Conservation (phyloP, 768 basidiomycete species). For the Pisolithus tinctorius region DNA sequence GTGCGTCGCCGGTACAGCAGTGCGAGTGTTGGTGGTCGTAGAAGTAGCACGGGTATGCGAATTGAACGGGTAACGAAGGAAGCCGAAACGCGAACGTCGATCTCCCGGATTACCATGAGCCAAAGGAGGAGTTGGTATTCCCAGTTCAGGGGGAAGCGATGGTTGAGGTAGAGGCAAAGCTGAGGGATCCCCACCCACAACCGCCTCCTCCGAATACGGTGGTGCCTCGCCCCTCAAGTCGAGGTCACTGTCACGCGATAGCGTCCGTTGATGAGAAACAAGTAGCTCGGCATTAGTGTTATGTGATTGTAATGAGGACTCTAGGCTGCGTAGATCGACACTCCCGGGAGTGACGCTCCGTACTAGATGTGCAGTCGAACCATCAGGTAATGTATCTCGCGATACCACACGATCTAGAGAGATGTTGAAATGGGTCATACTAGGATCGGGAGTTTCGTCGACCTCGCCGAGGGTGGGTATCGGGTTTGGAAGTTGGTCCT, state of each 20-base stretch:
- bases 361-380: conserved; percentile 17
- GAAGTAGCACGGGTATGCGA: conserved; percentile 19
- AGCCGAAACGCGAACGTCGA: conserved; percentile 42
- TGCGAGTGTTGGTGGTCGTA: conserved; percentile 7
- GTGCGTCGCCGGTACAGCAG: conserved; percentile 13
- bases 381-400: conserved; percentile 16
- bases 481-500: conserved; percentile 10
- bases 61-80: conserved; percentile 38
- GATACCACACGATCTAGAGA: conserved; percentile 18
- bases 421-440: conserved; percentile 9
- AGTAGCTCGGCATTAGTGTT: conserved; percentile 19
- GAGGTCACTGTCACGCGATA: conserved; percentile 3
- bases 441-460: conserved; percentile 14
- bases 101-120: conserved; percentile 5
- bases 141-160: background rate
- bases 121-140: background rate
- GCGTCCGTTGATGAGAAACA: conserved; percentile 7
- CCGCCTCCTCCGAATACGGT: conserved; percentile 50
- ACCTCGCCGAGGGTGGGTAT: conserved; percentile 17
- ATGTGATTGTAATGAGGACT: conserved; percentile 10
- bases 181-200: conserved; percentile 21
- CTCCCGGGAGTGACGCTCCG: conserved; percentile 5
- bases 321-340: conserved; percentile 13
- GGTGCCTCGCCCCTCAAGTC: conserved; percentile 60
- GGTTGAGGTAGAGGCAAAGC: conserved; percentile 4